Percentiles rank a stretch among this genome's conserved stretches.
Evolutionary conservation across 352 stramenopile species (phyloP).

Genomic region (Peronospora farinosa): DNA sequence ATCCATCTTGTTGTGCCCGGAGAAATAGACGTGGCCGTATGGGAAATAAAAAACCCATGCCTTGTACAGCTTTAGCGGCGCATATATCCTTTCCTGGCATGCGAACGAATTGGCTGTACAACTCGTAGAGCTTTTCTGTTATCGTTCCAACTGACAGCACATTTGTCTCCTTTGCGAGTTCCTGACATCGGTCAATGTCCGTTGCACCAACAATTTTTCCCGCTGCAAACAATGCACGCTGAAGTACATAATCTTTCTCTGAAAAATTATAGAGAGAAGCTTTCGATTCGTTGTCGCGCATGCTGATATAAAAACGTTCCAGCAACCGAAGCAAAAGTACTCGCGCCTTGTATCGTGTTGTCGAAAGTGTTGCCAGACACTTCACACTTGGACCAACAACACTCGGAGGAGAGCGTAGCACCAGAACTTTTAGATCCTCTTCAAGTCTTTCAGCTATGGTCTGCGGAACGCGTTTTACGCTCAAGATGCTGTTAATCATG

Average conservation of each 20-base stretch:
- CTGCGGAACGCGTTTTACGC: constrained; percentile 44
- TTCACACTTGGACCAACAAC: constrained; percentile 74
- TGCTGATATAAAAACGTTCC: constrained; percentile 53
- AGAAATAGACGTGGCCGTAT: constrained; percentile 62
- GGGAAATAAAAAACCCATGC: constrained; percentile 75
- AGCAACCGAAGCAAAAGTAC: constrained; percentile 54
- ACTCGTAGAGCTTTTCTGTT: constrained; percentile 54
- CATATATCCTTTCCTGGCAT: constrained; percentile 42
- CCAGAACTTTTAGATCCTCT: constrained; percentile 52
- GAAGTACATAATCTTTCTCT: constrained; percentile 41
- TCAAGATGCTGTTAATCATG: constrained; percentile 61
- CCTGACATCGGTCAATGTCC: constrained; percentile 49
- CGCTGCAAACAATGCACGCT: constrained; percentile 65
- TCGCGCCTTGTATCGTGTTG: constrained; percentile 35
- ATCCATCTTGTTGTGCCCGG: constrained; percentile 58
- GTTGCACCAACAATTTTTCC: constrained; percentile 61
- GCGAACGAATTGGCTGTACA: constrained; percentile 46
- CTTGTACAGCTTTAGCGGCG: constrained; percentile 70
- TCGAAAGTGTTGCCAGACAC: constrained; percentile 58
- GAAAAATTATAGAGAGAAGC: constrained; percentile 34
- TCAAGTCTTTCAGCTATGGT: constrained; percentile 44
- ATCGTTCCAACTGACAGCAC: constrained; percentile 45
- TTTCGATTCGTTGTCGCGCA: constrained; percentile 42
- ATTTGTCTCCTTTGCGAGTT: constrained; percentile 24
- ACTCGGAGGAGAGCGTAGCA: constrained; percentile 67